Evolutionary conservation across 2,329 filamentous ascomycete species (phyloP), one percentile per base, ranked within the genome.

Genomic region (Colletotrichum liaoningense): DNA sequence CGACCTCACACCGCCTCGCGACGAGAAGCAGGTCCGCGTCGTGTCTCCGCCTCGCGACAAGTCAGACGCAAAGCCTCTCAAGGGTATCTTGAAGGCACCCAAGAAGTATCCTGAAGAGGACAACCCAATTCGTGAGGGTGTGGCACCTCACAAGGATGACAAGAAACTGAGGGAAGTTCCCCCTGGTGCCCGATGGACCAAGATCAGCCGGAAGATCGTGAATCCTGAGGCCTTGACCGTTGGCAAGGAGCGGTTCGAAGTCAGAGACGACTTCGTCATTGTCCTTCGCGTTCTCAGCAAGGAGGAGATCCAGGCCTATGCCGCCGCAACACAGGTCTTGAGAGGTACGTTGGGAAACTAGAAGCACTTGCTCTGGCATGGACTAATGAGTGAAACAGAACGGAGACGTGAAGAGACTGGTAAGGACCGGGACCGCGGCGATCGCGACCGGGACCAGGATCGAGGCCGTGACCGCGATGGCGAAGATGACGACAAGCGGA

Each of bases 221-320:
- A 98, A 97, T 77, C 95, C 95, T 0, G 93, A 96, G 77, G 95
- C 95, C 0, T 85, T 98, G 59, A 93, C 94, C 71, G 89, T 94
- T 74, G 93, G 94, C n/a, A 94, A 97, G 78, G 95, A 98, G 84
- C 89, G 96, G 35, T 98, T 93, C 77, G 96, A 98, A 83, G 94
- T 97, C 78, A 90, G 95, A n/a, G 90, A 95, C 73, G 95, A 98
- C 79, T 97, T 95, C 81, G 95, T 98, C 72, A 98, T 98, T 81
- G 95, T 98, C 2, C 87, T 98, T 69, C 89, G 95, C 69, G 96
- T 98, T 8, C 82, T 98, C 80, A 94, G 91, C 60, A 94, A 93
- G 82, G 94, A 97, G 77, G 95, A 98, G 79, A 97, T 98, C 69
- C 93, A 97, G 82, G 92, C 91, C 42, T 95, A 97, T 80, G 95